Percentiles rank a stretch among this genome's conserved stretches.
These are phyloP conservation scores for Lolium perenne DNA, from an alignment of 176 grass and related monocot species.

Conservation along the genomic window DNA sequence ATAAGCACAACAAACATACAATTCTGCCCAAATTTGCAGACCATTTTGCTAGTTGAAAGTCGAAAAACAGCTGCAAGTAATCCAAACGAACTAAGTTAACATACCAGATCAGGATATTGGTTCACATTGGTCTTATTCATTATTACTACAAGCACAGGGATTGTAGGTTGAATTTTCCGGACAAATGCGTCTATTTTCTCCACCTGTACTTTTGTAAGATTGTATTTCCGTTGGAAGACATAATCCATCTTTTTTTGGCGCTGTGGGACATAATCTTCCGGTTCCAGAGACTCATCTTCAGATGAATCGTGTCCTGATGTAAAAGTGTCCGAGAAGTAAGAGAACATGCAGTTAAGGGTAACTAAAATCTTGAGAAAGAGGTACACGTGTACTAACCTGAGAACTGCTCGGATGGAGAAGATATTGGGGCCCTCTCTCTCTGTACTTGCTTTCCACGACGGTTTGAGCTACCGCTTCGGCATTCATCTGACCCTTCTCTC, in stretches of 20 bases:
- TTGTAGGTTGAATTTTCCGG: not conserved
- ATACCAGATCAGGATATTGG: slow-evolving; percentile 1
- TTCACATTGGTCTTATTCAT: slow-evolving; percentile 30
- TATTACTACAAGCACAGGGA: not conserved
- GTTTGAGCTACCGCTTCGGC: not conserved
- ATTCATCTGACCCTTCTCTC: slow-evolving; percentile 10
- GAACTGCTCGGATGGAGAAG: not conserved
- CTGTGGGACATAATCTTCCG: not conserved
- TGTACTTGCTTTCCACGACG: not conserved
- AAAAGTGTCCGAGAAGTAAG: not conserved
- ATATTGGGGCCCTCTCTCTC: not conserved
- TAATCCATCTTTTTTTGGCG: not conserved
- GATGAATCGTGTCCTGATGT: not conserved
- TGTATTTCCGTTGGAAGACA: not conserved
- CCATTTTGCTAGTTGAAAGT: not conserved
- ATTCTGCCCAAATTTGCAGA: no score
- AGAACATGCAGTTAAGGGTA: not conserved
- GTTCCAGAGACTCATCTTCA: not conserved
- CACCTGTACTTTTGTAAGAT: not conserved
- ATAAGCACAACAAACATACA: no score
- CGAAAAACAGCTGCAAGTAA: not conserved
- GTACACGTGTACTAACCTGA: not conserved
- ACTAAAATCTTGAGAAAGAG: not conserved
- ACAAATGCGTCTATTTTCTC: not conserved
- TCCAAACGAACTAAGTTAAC: not conserved